Base-by-base conservation (phyloP, 2,329 filamentous ascomycete species). In the Monosporascus sp. region DNA sequence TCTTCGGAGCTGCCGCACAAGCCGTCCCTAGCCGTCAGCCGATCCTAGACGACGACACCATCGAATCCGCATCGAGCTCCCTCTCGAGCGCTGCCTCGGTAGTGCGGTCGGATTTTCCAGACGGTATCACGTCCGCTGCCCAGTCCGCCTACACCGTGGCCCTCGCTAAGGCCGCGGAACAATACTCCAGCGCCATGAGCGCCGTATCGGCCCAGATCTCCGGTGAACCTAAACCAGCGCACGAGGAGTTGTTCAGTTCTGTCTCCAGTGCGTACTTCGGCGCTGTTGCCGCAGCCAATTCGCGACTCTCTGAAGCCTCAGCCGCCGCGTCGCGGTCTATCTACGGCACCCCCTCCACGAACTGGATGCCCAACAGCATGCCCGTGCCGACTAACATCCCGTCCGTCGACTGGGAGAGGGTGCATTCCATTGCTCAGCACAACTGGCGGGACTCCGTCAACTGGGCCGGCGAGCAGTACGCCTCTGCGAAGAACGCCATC, bases 391-490 rank as follows among this genome's bases (percentile, higher is more conserved):
- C 65, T 34, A 14, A 34, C 6, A 68, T 72, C 1, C 73, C 71
- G 20, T 66, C 68, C 22, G 61, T 77, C 3, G 72, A 77, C 53
- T 80, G 80, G 78, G 67, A 74, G 48, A 70, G 68, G 24, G 73
- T 79, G 14, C 75, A 81, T 49, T 84, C 86, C 0, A 81, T 91
- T 58, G 90, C 89, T 0, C 81, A 87, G 0, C 83, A 85, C 34
- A 81, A 81, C 52, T 75, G 93, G 17, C 80, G 82, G 15, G 85
- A 90, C 61, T 88, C 86, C n/a, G 74, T 89, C 5, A 79, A 80
- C 50, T 79, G 80, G 65, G 89, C 89, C 6, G 87, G 87, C 50
- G 78, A 84, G 37, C 87, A 90, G 62, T 89, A 89, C 60, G 78
- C 84, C 48, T 82, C 75, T 50, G 84, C 84, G n/a, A 84, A 85